Percentiles rank a stretch among this genome's conserved stretches.
phyloP scores from a whole-genome alignment of 75 land plant genomes.

The Cryptomeria japonica region DNA sequence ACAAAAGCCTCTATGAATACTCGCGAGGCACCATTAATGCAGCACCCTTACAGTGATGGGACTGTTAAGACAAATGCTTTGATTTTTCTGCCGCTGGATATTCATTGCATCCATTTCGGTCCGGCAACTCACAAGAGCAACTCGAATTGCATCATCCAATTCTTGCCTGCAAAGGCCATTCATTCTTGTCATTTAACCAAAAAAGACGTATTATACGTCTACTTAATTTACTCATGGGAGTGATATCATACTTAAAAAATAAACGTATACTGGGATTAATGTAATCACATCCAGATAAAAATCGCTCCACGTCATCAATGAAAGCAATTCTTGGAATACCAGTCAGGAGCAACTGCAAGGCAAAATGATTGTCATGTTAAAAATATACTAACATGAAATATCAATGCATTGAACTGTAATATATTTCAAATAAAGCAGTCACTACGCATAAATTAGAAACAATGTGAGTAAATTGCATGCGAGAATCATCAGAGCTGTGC shows the following conservation, averaged over 20 bases:
- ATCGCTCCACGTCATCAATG: conserved; percentile 48
- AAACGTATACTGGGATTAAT: conserved; percentile 16
- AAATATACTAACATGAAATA: neutral
- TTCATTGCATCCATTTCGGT: conserved; percentile 41
- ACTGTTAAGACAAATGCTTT: conserved; percentile 44
- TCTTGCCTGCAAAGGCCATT: conserved; percentile 19
- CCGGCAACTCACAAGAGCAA: conserved; percentile 35
- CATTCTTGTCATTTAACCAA: neutral
- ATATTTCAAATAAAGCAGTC: neutral
- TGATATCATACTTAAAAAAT: conserved; percentile 19
- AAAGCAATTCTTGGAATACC: conserved; percentile 40
- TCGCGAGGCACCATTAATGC: conserved; percentile 13
- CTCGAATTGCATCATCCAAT: conserved; percentile 7
- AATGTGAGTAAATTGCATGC: neutral
- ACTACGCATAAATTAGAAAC: neutral
- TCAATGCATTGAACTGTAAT: neutral
- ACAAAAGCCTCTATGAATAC: neutral
- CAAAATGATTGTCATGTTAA: neutral
- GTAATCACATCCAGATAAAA: conserved; percentile 39
- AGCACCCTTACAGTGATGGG: conserved; percentile 41
- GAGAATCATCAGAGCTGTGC: neutral
- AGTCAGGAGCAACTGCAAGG: conserved; percentile 33
- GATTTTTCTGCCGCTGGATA: conserved; percentile 37
- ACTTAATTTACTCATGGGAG: neutral
- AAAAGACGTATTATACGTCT: neutral